Evolutionary conservation across 2,329 filamentous ascomycete genomes (phyloP).

Genomic region (Paraphoma chrysanthemicola): DNA sequence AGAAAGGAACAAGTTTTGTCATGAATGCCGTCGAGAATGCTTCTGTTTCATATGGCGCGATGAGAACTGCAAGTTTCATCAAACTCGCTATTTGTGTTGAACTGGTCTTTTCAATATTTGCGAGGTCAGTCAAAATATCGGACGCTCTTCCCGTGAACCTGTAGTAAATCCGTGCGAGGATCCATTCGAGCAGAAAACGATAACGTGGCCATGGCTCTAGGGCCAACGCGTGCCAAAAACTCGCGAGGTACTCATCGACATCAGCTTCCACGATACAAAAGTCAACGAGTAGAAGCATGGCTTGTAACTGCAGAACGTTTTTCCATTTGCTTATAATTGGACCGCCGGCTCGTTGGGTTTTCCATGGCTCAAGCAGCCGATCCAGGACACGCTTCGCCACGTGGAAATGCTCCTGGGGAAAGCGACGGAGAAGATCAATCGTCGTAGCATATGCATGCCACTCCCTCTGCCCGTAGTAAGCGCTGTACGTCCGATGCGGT

Average conservation of each 20-base stretch:
- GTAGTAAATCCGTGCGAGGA: constrained; percentile 53
- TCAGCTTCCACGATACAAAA: constrained; percentile 38
- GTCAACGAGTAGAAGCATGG: constrained; percentile 53
- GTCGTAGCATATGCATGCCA: constrained; percentile 54
- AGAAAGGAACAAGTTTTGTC: constrained; percentile 52
- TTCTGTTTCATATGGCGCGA: constrained; percentile 48
- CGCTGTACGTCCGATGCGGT: constrained; percentile 45
- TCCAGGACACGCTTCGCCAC: constrained; percentile 40
- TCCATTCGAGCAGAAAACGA: constrained; percentile 57
- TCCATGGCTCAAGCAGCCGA: constrained; percentile 52
- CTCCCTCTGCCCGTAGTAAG: constrained; percentile 54
- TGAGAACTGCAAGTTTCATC: constrained; percentile 55
- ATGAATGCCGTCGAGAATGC: constrained; percentile 50
- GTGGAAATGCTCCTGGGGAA: constrained; percentile 35
- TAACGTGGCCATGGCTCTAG: constrained; percentile 57
- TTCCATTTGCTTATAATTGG: constrained; percentile 58
- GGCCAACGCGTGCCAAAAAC: constrained; percentile 50
- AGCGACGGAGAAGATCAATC: constrained; percentile 53
- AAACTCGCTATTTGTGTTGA: constrained; percentile 57
- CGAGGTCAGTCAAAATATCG: constrained; percentile 46
- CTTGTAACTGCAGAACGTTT: constrained; percentile 55
- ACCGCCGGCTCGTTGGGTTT: constrained; percentile 50
- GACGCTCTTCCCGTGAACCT: constrained; percentile 39
- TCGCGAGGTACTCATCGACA: constrained; percentile 42
- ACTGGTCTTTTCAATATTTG: constrained; percentile 52